A percentile compares a stretch with the other conserved stretches of the same genome.
Conservation (phyloP, 177 flowering plant genomes). For the Vitis hybrid region DNA sequence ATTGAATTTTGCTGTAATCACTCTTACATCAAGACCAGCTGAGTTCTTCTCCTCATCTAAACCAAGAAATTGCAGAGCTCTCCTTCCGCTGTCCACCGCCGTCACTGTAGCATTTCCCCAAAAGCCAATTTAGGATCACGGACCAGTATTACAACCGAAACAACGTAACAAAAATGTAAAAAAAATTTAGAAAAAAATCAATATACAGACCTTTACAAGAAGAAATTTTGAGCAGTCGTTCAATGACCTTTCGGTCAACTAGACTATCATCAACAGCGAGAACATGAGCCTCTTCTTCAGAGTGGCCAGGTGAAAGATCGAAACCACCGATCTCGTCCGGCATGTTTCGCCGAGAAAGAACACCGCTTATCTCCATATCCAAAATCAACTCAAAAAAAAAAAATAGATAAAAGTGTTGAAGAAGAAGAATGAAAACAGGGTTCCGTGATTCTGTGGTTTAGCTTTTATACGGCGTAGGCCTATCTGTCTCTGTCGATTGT, state of each 20-base stretch:
- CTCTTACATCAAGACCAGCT: constrained; percentile 48
- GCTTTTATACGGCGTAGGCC: constrained; percentile 11
- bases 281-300: constrained; percentile 67
- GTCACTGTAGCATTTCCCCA: constrained; percentile 56
- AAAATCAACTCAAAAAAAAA: background rate
- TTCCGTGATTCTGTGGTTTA: background rate
- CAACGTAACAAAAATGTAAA: background rate
- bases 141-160: background rate
- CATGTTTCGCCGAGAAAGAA: constrained; percentile 25
- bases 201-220: constrained; percentile 66
- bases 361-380: constrained; percentile 37
- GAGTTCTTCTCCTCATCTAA: constrained; percentile 55
- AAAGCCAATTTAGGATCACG: constrained; percentile 7
- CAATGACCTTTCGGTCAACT: constrained; percentile 86
- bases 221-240: constrained; percentile 68
- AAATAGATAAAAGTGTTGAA: background rate
- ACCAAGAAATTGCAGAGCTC: constrained; percentile 83
- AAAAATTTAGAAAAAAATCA: background rate
- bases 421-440: constrained; percentile 2
- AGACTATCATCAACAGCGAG: constrained; percentile 96
- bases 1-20: background rate
- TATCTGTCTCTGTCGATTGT: constrained; percentile 5
- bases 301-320: constrained; percentile 12
- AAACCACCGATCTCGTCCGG: constrained; percentile 25
- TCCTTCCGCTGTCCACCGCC: constrained; percentile 81